A percentile compares a stretch with the other conserved stretches of the same genome.
Evolutionary conservation across 129 eudicot genomes (phyloP).

Genomic region (sunflower (Helianthus annuus)): DNA sequence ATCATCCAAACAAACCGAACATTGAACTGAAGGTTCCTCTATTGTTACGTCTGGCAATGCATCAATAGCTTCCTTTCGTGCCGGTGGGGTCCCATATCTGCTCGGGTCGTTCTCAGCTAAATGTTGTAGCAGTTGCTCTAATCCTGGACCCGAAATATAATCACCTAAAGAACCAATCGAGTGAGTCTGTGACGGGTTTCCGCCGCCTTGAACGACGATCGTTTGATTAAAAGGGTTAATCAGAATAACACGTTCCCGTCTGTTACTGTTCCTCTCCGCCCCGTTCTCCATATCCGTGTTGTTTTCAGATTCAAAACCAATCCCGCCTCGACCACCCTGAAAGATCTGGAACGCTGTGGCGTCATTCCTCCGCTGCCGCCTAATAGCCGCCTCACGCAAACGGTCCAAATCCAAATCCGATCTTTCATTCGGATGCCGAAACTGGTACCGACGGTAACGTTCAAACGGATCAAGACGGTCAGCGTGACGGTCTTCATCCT

Average conservation of each 20-base stretch:
- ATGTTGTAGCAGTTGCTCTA: conserved; percentile 74
- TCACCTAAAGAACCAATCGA: conserved; percentile 72
- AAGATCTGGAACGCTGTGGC: conserved; percentile 61
- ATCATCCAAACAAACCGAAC: conserved; percentile 89
- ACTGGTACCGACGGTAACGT: conserved; percentile 23
- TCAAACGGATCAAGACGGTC: conserved; percentile 17
- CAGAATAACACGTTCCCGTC: conserved; percentile 49
- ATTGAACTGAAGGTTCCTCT: conserved; percentile 49
- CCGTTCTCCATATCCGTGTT: conserved; percentile 19
- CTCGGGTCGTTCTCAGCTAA: conserved; percentile 84
- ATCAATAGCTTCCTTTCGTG: conserved; percentile 69
- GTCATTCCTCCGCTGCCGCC: conserved; percentile 53
- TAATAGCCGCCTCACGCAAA: conserved; percentile 41
- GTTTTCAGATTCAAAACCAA: conserved; percentile 36
- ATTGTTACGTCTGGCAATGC: conserved; percentile 64
- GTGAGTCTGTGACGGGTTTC: conserved; percentile 41
- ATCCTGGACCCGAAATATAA: conserved; percentile 77
- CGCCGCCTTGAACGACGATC: conserved; percentile 61
- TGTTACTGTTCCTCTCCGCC: conserved; percentile 9
- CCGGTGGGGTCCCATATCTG: conserved; percentile 86
- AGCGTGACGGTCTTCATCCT: conserved; percentile 15
- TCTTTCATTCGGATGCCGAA: conserved; percentile 9
- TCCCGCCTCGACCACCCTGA: conserved; percentile 53
- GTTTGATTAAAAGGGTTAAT: conserved; percentile 83
- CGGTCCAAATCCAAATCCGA: conserved; percentile 56